These are phyloP conservation scores for Cinchona pubescens DNA, from an alignment of 257 asterid species.

Conservation along the genomic window DNA sequence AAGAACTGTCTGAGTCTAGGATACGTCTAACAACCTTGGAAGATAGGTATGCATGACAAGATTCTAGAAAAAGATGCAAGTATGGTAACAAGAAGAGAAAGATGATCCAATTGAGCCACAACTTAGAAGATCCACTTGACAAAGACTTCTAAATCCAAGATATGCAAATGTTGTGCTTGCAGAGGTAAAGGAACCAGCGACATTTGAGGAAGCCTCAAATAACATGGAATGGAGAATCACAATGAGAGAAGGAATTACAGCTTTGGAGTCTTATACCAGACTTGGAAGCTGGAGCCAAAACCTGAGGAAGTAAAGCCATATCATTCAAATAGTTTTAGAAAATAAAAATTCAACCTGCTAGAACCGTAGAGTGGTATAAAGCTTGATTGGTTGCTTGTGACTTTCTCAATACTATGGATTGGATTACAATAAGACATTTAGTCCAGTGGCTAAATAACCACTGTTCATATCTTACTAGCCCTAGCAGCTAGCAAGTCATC, in stretches of 20 bases:
- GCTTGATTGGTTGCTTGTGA: background rate
- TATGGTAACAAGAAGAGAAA: background rate
- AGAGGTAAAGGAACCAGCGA: background rate
- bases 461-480: background rate
- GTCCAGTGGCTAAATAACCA: background rate
- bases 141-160: background rate
- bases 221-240: background rate
- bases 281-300: background rate
- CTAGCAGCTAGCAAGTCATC: background rate
- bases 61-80: too few species aligned
- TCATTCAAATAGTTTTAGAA: constrained; percentile 8
- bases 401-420: background rate
- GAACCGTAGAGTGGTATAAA: background rate
- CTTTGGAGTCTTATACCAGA: background rate
- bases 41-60: background rate
- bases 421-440: background rate
- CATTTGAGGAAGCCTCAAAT: background rate
- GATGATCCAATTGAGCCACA: background rate
- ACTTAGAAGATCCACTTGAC: background rate
- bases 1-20: background rate
- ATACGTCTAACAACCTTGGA: background rate
- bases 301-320: background rate
- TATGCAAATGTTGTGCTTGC: background rate
- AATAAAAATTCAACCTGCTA: background rate
- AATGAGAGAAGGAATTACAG: background rate